These are phyloP conservation scores for Psilocybe subaeruginosa DNA, from an alignment of 768 basidiomycete genomes.

Conservation along the genomic window DNA sequence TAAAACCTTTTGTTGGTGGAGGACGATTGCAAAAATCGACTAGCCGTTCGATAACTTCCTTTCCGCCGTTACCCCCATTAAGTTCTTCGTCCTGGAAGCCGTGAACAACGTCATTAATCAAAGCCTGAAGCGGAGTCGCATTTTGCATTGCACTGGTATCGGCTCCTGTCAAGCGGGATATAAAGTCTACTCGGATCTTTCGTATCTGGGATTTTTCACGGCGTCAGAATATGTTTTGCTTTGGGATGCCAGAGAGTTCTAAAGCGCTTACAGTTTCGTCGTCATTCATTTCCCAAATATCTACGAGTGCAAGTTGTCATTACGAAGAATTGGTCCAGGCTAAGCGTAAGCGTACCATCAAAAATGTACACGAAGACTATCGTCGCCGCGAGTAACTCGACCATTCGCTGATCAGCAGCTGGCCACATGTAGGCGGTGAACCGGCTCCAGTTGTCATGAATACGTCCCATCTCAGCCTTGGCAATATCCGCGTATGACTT, in stretches of 20 bases:
- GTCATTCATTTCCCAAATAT: slow-evolving; percentile 1
- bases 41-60: background rate
- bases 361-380: background rate
- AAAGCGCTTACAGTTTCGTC: background rate
- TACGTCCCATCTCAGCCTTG: too few relatives aligned
- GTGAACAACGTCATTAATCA: background rate
- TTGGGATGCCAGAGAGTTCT: too few relatives aligned
- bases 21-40: background rate
- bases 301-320: background rate
- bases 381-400: too few relatives aligned
- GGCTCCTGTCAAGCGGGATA: background rate
- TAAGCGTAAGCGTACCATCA: background rate
- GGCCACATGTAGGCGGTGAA: too few relatives aligned
- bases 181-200: background rate
- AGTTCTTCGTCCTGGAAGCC: background rate
- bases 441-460: too few relatives aligned
- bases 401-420: too few relatives aligned
- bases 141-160: background rate
- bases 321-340: background rate
- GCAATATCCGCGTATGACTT: too few relatives aligned
- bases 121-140: background rate
- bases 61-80: background rate
- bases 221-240: too few relatives aligned
- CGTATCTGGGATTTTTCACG: background rate
- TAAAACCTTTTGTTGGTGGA: background rate